phyloP scores from a whole-genome alignment of 352 stramenopile species.

The Pythium dissotocum region DNA sequence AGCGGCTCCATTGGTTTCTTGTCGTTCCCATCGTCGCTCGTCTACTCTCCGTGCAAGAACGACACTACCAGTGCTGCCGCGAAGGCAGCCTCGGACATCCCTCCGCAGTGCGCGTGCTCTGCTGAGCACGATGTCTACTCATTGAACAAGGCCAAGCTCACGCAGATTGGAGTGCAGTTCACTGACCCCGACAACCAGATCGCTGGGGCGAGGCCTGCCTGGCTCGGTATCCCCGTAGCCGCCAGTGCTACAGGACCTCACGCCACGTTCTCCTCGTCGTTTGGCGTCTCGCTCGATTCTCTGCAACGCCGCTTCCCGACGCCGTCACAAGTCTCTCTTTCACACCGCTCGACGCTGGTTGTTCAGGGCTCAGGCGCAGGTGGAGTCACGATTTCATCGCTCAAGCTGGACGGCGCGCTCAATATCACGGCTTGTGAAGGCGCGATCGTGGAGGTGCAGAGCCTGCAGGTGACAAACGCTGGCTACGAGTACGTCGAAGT shows the following conservation, averaged over 20 bases:
- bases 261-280: constrained; percentile 43
- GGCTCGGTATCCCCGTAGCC: constrained; percentile 54
- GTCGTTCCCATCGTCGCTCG: constrained; percentile 53
- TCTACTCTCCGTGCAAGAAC: constrained; percentile 82
- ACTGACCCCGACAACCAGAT: neutral
- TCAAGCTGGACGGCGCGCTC: constrained; percentile 55
- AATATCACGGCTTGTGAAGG: constrained; percentile 44
- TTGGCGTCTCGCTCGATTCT: constrained; percentile 11
- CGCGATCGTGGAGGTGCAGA: constrained; percentile 43
- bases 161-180: constrained; percentile 20
- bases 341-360: constrained; percentile 54
- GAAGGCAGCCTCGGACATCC: constrained; percentile 54
- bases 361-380: constrained; percentile 33
- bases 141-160: constrained; percentile 45
- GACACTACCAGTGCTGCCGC: constrained; percentile 50
- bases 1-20: constrained; percentile 42
- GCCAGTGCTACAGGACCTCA: constrained; percentile 35
- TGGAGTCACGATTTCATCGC: constrained; percentile 41
- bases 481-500: constrained; percentile 43
- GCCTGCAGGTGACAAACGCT: constrained; percentile 46
- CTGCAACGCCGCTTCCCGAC: constrained; percentile 13
- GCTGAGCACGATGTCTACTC: constrained; percentile 68
- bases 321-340: constrained; percentile 35
- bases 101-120: constrained; percentile 63
- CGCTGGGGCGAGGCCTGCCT: constrained; percentile 28